phyloP scores from a whole-genome alignment of 441 rosid genomes.

The Sinapis alba region DNA sequence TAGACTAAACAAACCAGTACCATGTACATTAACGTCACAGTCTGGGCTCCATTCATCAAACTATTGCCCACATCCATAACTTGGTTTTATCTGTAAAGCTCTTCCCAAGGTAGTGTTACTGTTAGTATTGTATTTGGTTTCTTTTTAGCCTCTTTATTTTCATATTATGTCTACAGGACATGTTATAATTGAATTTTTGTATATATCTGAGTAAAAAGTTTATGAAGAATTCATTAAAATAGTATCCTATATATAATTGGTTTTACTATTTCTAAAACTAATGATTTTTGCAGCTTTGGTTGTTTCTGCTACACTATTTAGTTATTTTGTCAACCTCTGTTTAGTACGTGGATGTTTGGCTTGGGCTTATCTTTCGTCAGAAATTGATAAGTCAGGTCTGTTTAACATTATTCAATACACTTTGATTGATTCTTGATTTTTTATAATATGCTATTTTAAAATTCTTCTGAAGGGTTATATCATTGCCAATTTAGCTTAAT shows the following conservation, averaged over 20 bases:
- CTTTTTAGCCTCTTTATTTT: background rate
- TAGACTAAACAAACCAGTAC: background rate
- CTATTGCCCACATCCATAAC: background rate
- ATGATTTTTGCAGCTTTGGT: background rate
- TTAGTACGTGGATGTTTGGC: constrained; percentile 35
- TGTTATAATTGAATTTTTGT: background rate
- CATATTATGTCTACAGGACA: background rate
- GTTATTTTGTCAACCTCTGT: background rate
- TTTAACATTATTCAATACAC: constrained; percentile 39
- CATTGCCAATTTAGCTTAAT: constrained; percentile 25
- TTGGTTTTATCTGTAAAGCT: background rate
- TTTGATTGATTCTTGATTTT: constrained; percentile 11
- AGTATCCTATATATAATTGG: background rate
- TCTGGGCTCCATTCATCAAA: background rate
- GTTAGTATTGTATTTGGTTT: too few relatives aligned
- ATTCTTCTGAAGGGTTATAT: constrained; percentile 15
- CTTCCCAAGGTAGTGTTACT: background rate
- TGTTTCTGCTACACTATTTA: background rate
- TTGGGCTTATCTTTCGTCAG: constrained; percentile 36
- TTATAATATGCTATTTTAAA: background rate
- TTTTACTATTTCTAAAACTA: background rate
- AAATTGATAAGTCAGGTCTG: constrained; percentile 36
- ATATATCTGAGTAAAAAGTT: background rate
- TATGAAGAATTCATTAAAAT: too few relatives aligned
- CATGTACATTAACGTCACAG: background rate